These are phyloP conservation scores for Tylopilus vinaceipallidus DNA, from an alignment of 768 basidiomycete genomes.

Conservation along the genomic window DNA sequence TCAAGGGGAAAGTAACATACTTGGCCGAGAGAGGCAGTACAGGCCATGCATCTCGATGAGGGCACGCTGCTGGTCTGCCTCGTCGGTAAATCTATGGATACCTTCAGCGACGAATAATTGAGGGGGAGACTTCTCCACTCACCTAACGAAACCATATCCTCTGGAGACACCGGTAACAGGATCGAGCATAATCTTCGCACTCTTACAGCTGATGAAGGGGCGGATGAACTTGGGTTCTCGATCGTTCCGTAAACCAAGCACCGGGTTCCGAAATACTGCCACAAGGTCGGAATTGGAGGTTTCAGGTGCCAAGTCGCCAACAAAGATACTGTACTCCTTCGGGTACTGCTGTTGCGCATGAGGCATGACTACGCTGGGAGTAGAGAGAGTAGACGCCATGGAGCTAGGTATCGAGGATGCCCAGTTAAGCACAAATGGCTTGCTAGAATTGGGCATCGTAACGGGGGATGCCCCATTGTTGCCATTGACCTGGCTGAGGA, in stretches of 20 bases:
- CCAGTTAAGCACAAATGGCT: constrained; percentile 83
- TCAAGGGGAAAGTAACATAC: constrained; percentile 43
- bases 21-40: constrained; percentile 85
- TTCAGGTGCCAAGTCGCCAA: constrained; percentile 90
- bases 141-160: constrained; percentile 93
- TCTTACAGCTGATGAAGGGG: constrained; percentile 89
- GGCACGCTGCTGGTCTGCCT: constrained; percentile 85
- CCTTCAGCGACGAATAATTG: constrained; percentile 5
- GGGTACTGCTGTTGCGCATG: constrained; percentile 55
- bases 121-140: constrained; percentile 23
- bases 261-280: constrained; percentile 87
- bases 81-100: constrained; percentile 71
- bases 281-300: constrained; percentile 96
- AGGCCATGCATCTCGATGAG: constrained; percentile 90
- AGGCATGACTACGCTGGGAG: constrained; percentile 28
- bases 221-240: constrained; percentile 86
- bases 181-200: constrained; percentile 94
- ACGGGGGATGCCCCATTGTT: constrained; percentile 40
- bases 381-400: constrained; percentile 29
- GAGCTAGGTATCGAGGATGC: constrained; percentile 46
- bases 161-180: constrained; percentile 85
- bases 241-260: constrained; percentile 80
- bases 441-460: constrained; percentile 84
- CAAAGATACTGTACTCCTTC: constrained; percentile 92
- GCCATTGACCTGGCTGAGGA: constrained; percentile 64